phyloP scores from a whole-genome alignment of 169 alveolate genomes.

The Cryptosporidium muris region DNA sequence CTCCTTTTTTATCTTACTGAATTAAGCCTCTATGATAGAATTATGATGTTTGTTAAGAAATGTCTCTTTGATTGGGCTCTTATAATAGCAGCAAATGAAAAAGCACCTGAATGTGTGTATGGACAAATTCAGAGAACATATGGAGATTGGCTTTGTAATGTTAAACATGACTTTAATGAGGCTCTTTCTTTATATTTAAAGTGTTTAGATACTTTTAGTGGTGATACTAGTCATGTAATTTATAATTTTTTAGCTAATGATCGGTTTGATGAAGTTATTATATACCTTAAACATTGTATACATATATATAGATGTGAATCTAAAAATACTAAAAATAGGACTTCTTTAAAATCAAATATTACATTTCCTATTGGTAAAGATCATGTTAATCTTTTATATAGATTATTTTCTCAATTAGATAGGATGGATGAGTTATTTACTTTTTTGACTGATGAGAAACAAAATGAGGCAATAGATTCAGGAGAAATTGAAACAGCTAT shows the following conservation, averaged over 20 bases:
- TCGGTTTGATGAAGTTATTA: conserved; percentile 35
- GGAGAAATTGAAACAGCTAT: conserved; percentile 49
- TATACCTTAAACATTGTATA: conserved; percentile 36
- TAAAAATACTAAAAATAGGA: conserved; percentile 8
- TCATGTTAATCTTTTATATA: conserved; percentile 25
- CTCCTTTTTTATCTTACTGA: conserved; percentile 39
- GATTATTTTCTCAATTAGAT: conserved; percentile 58
- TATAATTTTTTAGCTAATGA: conserved; percentile 29
- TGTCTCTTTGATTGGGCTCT: conserved; percentile 65
- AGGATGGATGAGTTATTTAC: conserved; percentile 39
- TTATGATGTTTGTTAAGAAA: conserved; percentile 23
- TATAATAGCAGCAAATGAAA: conserved; percentile 46
- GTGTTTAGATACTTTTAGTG: conserved; percentile 39
- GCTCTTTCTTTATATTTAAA: conserved; percentile 33
- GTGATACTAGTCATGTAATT: conserved; percentile 56
- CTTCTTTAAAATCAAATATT: no score
- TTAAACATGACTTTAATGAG: conserved; percentile 20
- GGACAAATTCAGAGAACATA: conserved; percentile 58
- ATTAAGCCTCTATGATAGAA: conserved; percentile 49
- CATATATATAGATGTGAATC: conserved; percentile 5
- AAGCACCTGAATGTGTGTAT: conserved; percentile 18
- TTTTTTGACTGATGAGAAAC: conserved; percentile 7
- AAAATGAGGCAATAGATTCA: conserved; percentile 43
- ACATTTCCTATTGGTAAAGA: conserved; percentile 47
- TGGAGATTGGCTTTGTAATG: conserved; percentile 65